phyloP scores from a whole-genome alignment of 1,284 basidiomycete species.

The Puccinia polysora region DNA sequence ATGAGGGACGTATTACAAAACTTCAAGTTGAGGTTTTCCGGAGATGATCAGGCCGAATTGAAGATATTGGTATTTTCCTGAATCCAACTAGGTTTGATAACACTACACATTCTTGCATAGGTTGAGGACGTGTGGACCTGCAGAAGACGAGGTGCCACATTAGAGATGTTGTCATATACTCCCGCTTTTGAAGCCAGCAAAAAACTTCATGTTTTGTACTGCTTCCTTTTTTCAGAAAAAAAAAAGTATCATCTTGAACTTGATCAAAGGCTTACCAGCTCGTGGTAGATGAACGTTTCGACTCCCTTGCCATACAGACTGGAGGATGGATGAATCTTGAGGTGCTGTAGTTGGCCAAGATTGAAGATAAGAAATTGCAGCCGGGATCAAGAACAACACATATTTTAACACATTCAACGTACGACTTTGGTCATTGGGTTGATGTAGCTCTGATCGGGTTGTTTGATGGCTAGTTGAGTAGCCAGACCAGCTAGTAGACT shows the following conservation, averaged over 20 bases:
- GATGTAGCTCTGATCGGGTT: constrained; percentile 72
- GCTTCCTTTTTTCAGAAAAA: too few species aligned
- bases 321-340: constrained; percentile 85
- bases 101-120: constrained; percentile 38
- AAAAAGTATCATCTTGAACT: too few species aligned
- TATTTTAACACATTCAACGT: not conserved
- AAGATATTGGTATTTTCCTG: constrained; percentile 19
- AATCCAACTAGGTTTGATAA: constrained; percentile 40
- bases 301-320: constrained; percentile 71
- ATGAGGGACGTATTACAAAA: not conserved
- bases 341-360: constrained; percentile 56
- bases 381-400: constrained; percentile 27
- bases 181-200: too few species aligned
- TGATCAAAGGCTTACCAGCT: constrained; percentile 63
- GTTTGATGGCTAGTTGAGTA: constrained; percentile 74
- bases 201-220: too few species aligned
- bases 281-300: constrained; percentile 80
- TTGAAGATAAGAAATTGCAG: not conserved
- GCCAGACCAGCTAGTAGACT: constrained; percentile 66
- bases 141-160: not conserved
- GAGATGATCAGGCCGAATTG: not conserved
- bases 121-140: constrained; percentile 39
- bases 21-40: too few species aligned
- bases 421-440: constrained; percentile 55
- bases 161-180: too few species aligned